Conservation (phyloP, 2,329 filamentous ascomycete genomes). For the Sclerotiophoma versabilis region DNA sequence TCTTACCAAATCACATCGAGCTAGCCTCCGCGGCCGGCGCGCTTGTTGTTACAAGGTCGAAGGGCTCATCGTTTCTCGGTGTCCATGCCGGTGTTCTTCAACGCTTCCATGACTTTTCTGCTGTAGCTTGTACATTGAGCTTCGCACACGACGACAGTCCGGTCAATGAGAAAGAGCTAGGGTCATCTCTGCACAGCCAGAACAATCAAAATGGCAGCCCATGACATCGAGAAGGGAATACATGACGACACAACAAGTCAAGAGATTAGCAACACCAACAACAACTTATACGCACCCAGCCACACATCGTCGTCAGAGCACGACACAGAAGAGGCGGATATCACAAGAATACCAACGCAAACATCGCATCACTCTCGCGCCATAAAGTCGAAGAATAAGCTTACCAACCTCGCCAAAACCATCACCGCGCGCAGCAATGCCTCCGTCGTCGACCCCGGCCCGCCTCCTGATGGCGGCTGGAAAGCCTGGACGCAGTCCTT, state of each 20-base stretch:
- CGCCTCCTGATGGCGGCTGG: slow-evolving; percentile 48
- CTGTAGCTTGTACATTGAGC: not conserved
- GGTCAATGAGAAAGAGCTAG: not conserved
- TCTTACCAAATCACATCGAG: not conserved
- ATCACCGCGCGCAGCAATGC: slow-evolving; percentile 44
- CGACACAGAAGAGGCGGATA: slow-evolving; percentile 12
- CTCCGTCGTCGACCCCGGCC: slow-evolving; percentile 43
- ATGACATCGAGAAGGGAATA: slow-evolving; percentile 27
- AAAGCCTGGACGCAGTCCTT: slow-evolving; percentile 48
- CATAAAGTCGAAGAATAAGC: slow-evolving; percentile 16
- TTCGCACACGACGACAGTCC: not conserved
- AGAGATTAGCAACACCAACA: slow-evolving; percentile 6
- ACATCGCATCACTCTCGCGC: slow-evolving; percentile 11
- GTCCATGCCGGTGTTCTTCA: slow-evolving; percentile 1
- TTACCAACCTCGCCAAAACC: slow-evolving; percentile 32
- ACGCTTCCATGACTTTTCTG: not conserved
- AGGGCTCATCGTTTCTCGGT: slow-evolving; percentile 1
- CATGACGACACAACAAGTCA: not conserved
- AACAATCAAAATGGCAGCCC: slow-evolving; percentile 7
- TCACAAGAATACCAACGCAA: slow-evolving; percentile 25
- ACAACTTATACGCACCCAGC: slow-evolving; percentile 14
- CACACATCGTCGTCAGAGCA: slow-evolving; percentile 7
- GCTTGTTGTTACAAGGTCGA: slow-evolving; percentile 4
- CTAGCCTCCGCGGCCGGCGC: slow-evolving; percentile 34
- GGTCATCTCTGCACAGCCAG: not conserved